Evolutionary conservation across 2,329 filamentous ascomycete species (phyloP).

Genomic region (Paramyrothecium roridum): DNA sequence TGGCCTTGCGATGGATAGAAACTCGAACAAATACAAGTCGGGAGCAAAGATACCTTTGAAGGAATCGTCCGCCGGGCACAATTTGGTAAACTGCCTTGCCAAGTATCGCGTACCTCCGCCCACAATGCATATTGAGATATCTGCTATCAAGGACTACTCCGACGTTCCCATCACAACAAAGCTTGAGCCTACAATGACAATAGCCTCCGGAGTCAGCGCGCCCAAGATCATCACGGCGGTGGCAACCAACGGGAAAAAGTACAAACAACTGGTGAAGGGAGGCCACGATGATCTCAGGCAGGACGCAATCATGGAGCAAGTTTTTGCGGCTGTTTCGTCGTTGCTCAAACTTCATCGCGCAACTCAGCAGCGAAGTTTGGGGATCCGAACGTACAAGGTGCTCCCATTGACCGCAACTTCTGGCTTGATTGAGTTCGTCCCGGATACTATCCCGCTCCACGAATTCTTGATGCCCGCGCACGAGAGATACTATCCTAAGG

Average conservation of each 20-base stretch:
- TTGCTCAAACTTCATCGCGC: slow-evolving; percentile 81
- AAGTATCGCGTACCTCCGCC: slow-evolving; percentile 77
- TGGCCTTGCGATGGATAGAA: slow-evolving; percentile 61
- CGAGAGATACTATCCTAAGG: slow-evolving; percentile 78
- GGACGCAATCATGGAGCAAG: slow-evolving; percentile 98
- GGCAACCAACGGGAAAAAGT: slow-evolving; percentile 72
- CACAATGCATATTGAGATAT: slow-evolving; percentile 80
- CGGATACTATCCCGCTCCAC: slow-evolving; percentile 86
- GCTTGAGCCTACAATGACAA: slow-evolving; percentile 73
- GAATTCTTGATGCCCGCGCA: slow-evolving; percentile 92
- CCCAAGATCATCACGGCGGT: slow-evolving; percentile 89
- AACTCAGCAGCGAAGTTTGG: slow-evolving; percentile 83
- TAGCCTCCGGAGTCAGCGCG: slow-evolving; percentile 86
- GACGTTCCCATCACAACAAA: slow-evolving; percentile 69
- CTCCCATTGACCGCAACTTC: slow-evolving; percentile 80
- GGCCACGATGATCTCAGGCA: slow-evolving; percentile 95
- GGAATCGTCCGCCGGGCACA: slow-evolving; percentile 59
- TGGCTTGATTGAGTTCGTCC: slow-evolving; percentile 95
- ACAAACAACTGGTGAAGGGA: slow-evolving; percentile 92
- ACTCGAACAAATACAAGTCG: slow-evolving; percentile 63
- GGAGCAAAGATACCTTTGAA: slow-evolving; percentile 63
- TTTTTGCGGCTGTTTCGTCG: slow-evolving; percentile 92
- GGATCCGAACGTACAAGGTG: slow-evolving; percentile 96
- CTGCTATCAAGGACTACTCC: slow-evolving; percentile 71
- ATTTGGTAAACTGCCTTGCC: slow-evolving; percentile 60